Percentiles rank a stretch among this genome's conserved stretches.
Evolutionary conservation across 192 early-diverging fungal species (phyloP).

Genomic region (Backusella parvicylindrica): DNA sequence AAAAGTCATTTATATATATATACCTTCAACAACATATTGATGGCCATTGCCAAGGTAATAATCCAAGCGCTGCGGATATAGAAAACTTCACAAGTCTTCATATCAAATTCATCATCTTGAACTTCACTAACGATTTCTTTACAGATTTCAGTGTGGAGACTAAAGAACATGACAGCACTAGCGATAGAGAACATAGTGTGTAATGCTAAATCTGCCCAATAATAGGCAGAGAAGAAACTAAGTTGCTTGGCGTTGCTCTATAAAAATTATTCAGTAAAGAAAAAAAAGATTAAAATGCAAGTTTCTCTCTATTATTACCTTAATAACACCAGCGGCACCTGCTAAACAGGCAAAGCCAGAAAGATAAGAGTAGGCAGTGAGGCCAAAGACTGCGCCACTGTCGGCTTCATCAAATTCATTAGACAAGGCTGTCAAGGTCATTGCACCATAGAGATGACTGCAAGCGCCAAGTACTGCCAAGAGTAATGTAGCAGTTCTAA

Average conservation of each 20-base stretch:
- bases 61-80: conserved; percentile 27
- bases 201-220: conserved; percentile 28
- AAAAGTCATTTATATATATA: not conserved
- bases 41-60: conserved; percentile 16
- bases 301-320: conserved; percentile 4
- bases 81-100: conserved; percentile 22
- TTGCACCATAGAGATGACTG: conserved; percentile 24
- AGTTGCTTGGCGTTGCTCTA: conserved; percentile 29
- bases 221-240: conserved; percentile 20
- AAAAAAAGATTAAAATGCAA: not conserved
- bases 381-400: conserved; percentile 11
- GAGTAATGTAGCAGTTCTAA: conserved; percentile 28
- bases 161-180: conserved; percentile 23
- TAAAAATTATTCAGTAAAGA: not conserved
- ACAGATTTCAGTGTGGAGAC: conserved; percentile 23
- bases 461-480: conserved; percentile 23
- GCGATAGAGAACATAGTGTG: conserved; percentile 23
- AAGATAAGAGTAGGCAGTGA: conserved; percentile 27
- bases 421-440: conserved; percentile 19
- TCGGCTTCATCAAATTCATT: conserved; percentile 17
- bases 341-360: conserved; percentile 27
- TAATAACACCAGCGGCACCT: conserved; percentile 26
- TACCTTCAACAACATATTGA: conserved; percentile 34
- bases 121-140: conserved; percentile 14
- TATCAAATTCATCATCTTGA: conserved; percentile 20